These are phyloP conservation scores for Amanita subjunquillea DNA, from an alignment of 768 basidiomycete species.

Conservation along the genomic window DNA sequence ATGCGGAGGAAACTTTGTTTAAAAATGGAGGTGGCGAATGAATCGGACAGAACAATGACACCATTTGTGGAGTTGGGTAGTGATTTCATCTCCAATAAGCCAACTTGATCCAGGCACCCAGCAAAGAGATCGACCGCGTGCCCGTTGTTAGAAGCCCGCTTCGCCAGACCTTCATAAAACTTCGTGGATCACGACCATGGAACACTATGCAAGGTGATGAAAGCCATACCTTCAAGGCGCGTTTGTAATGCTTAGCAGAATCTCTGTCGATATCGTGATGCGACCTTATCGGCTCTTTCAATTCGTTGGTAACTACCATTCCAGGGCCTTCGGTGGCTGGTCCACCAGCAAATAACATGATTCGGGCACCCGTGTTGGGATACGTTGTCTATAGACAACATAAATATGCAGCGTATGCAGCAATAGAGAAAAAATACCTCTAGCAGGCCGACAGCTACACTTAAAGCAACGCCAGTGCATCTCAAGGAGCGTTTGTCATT, in stretches of 20 bases:
- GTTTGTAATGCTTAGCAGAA: conserved; percentile 94
- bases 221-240: conserved; percentile 75
- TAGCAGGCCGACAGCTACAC: conserved; percentile 85
- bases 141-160: conserved; percentile 88
- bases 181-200: conserved; percentile 21
- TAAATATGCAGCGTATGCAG: background rate
- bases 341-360: conserved; percentile 95
- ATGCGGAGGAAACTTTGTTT: conserved; percentile 94
- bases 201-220: background rate
- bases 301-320: conserved; percentile 90
- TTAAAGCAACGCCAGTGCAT: conserved; percentile 91
- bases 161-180: conserved; percentile 95
- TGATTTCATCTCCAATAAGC: conserved; percentile 94
- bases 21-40: conserved; percentile 96
- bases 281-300: conserved; percentile 95
- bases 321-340: conserved; percentile 96
- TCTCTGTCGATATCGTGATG: conserved; percentile 99
- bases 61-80: conserved; percentile 95
- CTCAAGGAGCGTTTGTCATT: conserved; percentile 88
- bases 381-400: conserved; percentile 53
- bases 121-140: conserved; percentile 94
- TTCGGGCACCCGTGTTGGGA: conserved; percentile 90
- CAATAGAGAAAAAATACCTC: conserved; percentile 40
- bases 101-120: conserved; percentile 96
- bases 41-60: conserved; percentile 91